A percentile compares a stretch with the other conserved stretches of the same genome.
These are phyloP conservation scores for Amanita jacksonii DNA, from an alignment of 768 basidiomycete species.

Conservation along the genomic window DNA sequence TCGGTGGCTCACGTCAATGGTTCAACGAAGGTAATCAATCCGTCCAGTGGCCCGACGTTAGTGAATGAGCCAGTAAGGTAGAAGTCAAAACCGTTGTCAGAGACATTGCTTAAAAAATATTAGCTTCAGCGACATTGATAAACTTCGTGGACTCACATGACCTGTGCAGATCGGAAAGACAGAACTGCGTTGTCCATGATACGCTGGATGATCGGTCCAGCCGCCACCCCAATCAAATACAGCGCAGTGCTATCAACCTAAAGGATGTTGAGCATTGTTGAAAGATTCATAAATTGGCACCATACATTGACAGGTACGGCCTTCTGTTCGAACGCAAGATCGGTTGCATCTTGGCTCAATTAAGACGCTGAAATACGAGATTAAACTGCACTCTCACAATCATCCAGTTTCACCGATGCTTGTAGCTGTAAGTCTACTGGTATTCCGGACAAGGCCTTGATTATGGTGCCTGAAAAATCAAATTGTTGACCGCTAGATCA, in stretches of 20 bases:
- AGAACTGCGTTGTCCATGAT: constrained; percentile 50
- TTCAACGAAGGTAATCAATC: constrained; percentile 53
- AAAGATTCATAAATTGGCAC: no score
- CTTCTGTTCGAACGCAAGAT: constrained; percentile 47
- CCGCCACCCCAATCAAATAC: constrained; percentile 63
- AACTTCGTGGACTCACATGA: constrained; percentile 30
- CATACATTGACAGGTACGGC: constrained; percentile 45
- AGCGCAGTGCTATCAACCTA: constrained; percentile 56
- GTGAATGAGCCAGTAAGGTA: constrained; percentile 50
- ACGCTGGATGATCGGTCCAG: constrained; percentile 56
- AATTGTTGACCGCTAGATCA: constrained; percentile 54
- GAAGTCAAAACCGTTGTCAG: constrained; percentile 55
- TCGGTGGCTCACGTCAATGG: constrained; percentile 39
- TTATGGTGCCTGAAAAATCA: constrained; percentile 47
- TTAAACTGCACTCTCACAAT: constrained; percentile 36
- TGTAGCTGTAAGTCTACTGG: constrained; percentile 48
- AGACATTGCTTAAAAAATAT: constrained; percentile 32
- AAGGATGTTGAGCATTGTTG: constrained; percentile 6
- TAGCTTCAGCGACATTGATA: background rate
- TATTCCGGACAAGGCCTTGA: constrained; percentile 49
- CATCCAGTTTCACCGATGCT: constrained; percentile 51
- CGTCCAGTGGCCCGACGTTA: constrained; percentile 60
- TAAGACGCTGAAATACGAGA: constrained; percentile 1
- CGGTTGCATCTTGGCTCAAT: constrained; percentile 35
- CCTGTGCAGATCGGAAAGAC: constrained; percentile 47